Evolutionary conservation across 139 green algal genomes (phyloP).

Genomic region (Chlorella vulgaris): DNA sequence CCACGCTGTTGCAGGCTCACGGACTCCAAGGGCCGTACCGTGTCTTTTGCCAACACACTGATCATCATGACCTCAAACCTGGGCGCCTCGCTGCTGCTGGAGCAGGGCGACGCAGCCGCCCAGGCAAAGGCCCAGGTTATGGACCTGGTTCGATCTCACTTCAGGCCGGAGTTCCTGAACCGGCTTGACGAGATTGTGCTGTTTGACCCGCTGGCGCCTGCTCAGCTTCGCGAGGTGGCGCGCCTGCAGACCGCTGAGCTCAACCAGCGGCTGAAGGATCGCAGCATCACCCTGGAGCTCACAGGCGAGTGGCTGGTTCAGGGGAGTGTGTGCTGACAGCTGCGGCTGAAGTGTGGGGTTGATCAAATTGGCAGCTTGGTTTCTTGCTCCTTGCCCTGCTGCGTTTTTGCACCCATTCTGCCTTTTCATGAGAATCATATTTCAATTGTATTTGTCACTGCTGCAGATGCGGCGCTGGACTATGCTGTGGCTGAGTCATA

Average conservation of each 20-base stretch:
- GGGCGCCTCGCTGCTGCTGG: conserved; percentile 68
- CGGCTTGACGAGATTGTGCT: conserved; percentile 89
- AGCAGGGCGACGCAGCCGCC: conserved; percentile 31
- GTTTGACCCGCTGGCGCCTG: conserved; percentile 78
- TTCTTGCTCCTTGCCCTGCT: too few relatives aligned
- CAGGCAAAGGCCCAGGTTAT: conserved; percentile 36
- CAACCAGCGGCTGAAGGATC: conserved; percentile 61
- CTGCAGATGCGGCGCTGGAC: conserved; percentile 61
- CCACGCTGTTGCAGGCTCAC: conserved; percentile 48
- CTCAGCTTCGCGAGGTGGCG: conserved; percentile 76
- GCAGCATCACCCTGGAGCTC: conserved; percentile 64
- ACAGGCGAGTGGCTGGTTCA: not conserved
- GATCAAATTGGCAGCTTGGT: too few relatives aligned
- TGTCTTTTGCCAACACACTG: conserved; percentile 93
- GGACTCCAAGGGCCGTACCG: conserved; percentile 87
- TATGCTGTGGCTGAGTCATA: conserved; percentile 52
- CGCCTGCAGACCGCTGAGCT: conserved; percentile 69
- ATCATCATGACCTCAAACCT: conserved; percentile 98
- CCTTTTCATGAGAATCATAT: not conserved
- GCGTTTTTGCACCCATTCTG: not conserved
- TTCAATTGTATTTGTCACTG: not conserved
- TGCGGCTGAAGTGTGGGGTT: too few relatives aligned
- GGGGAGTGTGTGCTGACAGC: not conserved
- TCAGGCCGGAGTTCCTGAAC: conserved; percentile 90
- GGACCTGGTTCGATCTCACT: conserved; percentile 51